phyloP scores from a whole-genome alignment of 2,329 filamentous ascomycete genomes.

The Trichoderma atroviride region DNA sequence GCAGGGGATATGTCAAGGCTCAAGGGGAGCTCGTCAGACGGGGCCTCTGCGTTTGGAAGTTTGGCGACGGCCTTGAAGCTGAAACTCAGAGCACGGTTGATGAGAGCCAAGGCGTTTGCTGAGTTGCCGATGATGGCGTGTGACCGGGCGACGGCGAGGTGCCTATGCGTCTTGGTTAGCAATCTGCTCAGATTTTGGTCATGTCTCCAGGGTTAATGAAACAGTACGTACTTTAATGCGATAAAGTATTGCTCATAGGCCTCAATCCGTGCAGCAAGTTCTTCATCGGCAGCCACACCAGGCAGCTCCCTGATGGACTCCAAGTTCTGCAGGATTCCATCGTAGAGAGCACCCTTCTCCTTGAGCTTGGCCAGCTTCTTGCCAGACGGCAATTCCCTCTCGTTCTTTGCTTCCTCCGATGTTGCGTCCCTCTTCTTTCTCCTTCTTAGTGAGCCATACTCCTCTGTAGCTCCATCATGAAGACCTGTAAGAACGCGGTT shows the following conservation, averaged over 20 bases:
- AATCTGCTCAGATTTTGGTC: background rate
- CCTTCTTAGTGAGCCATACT: slow-evolving; percentile 53
- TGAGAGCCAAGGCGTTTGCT: slow-evolving; percentile 82
- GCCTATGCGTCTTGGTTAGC: slow-evolving; percentile 53
- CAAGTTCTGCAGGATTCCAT: slow-evolving; percentile 86
- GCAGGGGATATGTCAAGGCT: slow-evolving; percentile 67
- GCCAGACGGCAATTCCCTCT: slow-evolving; percentile 68
- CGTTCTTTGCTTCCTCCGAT: slow-evolving; percentile 46
- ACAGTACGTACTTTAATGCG: slow-evolving; percentile 72
- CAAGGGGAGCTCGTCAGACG: slow-evolving; percentile 46
- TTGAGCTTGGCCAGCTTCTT: slow-evolving; percentile 78
- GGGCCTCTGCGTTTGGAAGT: slow-evolving; percentile 45
- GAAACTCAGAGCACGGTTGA: slow-evolving; percentile 70
- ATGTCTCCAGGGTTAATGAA: background rate
- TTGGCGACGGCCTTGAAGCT: slow-evolving; percentile 56
- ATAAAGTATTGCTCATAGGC: slow-evolving; percentile 82
- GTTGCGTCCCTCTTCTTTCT: slow-evolving; percentile 53
- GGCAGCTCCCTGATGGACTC: slow-evolving; percentile 87
- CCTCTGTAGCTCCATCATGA: slow-evolving; percentile 70
- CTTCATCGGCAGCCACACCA: slow-evolving; percentile 82
- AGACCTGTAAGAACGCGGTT: slow-evolving; percentile 87
- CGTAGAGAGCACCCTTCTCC: slow-evolving; percentile 87
- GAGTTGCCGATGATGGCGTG: slow-evolving; percentile 73
- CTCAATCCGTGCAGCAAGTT: slow-evolving; percentile 76
- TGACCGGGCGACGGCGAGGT: slow-evolving; percentile 81